Evolutionary conservation across 2,329 filamentous ascomycete species (phyloP), one percentile per base, ranked within the genome.

Genomic region (Davidsoniella eucalypti): DNA sequence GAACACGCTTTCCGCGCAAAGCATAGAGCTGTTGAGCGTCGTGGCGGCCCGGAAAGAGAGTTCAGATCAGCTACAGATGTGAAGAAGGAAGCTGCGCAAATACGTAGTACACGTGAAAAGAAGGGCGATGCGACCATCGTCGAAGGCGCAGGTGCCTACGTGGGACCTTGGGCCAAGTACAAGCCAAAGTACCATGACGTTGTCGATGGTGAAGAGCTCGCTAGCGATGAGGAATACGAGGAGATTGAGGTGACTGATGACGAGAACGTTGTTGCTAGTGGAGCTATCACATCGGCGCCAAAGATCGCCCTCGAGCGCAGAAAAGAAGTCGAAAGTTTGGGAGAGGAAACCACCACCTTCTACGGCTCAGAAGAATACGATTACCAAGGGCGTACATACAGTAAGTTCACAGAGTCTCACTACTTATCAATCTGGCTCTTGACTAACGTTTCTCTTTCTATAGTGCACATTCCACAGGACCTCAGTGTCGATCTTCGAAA

Each of bases 371-470:
- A 84, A 61, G 71, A 92, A 65, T 82, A 80, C 69, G 92, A 98
- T 64, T 98, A 98, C 68, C 84, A 93, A 63, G 92, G 92, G 44
- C 75, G 92, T 56, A 94, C 90, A 33, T 98, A 94, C 63, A 95
- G 52, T 54, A 51, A 46, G 52, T 51, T 52, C 8, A 33, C 25
- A 10, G 6, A 3, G 21, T 14, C 23, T 18, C 6, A 17, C 9
- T 17, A 6, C 9, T 14, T 16, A 16, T 49, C n/a, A 39, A 12
- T 5, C 16, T 49, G 23, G 14, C 2, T 8, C 5, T 14, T 17
- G 4, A 25, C 49, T 54, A 51, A 54, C 3, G n/a, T n/a, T 25
- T 16, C 1, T 25, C 12, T 49, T 37, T n/a, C 8, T 38, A 39
- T 39, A 54, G 52, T 98, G 90, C 92, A 98, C 65, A 74, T 96